Base-by-base conservation (phyloP, 1,284 basidiomycete genomes). In the Cutaneotrichosporon curvatum region DNA sequence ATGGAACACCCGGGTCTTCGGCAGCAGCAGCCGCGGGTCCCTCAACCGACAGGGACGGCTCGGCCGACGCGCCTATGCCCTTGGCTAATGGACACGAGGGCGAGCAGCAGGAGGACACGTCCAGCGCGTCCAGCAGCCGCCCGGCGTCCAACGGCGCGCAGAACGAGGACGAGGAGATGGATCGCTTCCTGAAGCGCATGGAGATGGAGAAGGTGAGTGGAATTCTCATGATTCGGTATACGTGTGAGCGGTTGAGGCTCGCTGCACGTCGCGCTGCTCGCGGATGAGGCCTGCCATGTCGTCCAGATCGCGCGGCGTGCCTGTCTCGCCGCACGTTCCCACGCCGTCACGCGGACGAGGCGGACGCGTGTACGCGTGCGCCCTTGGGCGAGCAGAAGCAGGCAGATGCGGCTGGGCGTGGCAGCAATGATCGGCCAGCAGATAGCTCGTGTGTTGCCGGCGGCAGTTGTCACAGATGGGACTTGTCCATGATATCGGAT, bases 161-260 rank as follows among this genome's bases (percentile, higher is more conserved):
- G 20, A 33, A 41, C 30, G 51, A 53, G 16, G 48, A 47, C 25
- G 61, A 56, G 20, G 66, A 65, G 44, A 54, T 65, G 43, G 65
- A 70, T 23, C 57, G 56, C 21, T 64, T 70, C 45, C 37, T 64
- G 40, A 60, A 58, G 38, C 57, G 63, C 33, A 58, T 68, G 47
- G 66, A 70, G 16, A 61, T 68, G 57, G 68, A 70, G 41, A 67
- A 68, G 63, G 67, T 70, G 50, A 43, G 63, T 57, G 6, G 8
- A 28, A 7, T 28, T n/a, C 15, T 34, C 9, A 15, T 34, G 12
- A 12, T 28, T 28, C 8, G 12, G 12, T 7, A 12, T 12, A 28
- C 12, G 25, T 12, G 25, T 7, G 25, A 28, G 12, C 12, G 25
- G 25, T 12, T 28, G 12, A 7, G 8, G 25, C 8, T 28, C 25